Percentiles rank a stretch among this genome's conserved stretches.
These are phyloP conservation scores for Kingdonia uniflora DNA, from an alignment of 164 flowering plant genomes.

Conservation along the genomic window DNA sequence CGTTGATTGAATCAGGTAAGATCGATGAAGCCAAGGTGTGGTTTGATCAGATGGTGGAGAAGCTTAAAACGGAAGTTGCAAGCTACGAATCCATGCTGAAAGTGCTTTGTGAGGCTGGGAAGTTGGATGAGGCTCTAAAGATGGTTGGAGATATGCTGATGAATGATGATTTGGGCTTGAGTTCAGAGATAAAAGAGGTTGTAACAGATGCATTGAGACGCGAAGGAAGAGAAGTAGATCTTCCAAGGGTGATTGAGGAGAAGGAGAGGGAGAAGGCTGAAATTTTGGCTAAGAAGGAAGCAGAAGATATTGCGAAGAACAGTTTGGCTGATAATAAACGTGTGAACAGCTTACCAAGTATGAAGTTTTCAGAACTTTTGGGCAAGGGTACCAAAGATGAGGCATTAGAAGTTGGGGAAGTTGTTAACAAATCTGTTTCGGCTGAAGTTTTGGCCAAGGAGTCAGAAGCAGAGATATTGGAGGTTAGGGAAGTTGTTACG, in stretches of 20 bases:
- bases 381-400: not conserved
- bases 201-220: conserved; percentile 51
- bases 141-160: conserved; percentile 47
- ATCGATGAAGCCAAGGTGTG: conserved; percentile 70
- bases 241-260: conserved; percentile 60
- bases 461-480: too few species aligned
- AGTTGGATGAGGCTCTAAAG: conserved; percentile 56
- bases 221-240: conserved; percentile 73
- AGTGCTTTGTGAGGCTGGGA: conserved; percentile 49
- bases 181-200: conserved; percentile 53
- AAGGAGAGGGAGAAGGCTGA: conserved; percentile 62
- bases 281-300: conserved; percentile 36
- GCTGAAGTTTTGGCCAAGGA: not conserved
- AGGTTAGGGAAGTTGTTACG: not conserved
- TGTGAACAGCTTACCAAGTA: too few species aligned
- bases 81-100: conserved; percentile 59
- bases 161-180: conserved; percentile 44
- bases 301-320: not conserved
- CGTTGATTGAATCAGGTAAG: conserved; percentile 53
- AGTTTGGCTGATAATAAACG: too few species aligned
- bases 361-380: too few species aligned
- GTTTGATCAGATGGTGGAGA: conserved; percentile 75
- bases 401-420: not conserved
- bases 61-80: conserved; percentile 54
- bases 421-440: too few species aligned